Conservation (phyloP, 768 basidiomycete species). For the Leccinum subgranulosum region DNA sequence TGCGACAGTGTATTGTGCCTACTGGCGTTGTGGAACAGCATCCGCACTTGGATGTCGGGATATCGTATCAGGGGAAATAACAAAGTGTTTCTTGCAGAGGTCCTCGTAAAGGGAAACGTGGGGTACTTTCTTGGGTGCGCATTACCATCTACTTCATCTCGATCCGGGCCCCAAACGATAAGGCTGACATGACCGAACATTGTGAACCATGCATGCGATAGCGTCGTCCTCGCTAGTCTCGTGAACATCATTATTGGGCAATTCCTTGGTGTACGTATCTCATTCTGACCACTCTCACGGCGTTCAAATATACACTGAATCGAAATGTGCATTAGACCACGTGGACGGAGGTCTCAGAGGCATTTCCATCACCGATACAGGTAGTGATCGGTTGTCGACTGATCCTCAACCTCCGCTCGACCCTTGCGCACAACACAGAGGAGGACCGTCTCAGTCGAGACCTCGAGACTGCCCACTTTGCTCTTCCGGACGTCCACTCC, state of each 20-base stretch:
- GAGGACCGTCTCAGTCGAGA: neutral
- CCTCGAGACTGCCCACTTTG: neutral
- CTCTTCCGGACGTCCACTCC: neutral
- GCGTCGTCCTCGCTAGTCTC: neutral
- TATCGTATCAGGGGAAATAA: too few relatives aligned
- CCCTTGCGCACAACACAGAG: neutral
- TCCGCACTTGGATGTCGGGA: neutral
- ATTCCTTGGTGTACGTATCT: slow-evolving; percentile 2
- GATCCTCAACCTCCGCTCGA: neutral
- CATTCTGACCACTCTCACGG: neutral
- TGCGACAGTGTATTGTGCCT: slow-evolving; percentile 3
- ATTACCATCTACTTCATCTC: neutral
- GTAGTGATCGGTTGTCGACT: neutral
- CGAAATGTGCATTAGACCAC: neutral
- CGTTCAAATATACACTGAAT: neutral
- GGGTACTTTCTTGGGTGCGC: slow-evolving; percentile 2
- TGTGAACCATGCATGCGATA: neutral
- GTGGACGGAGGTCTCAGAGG: slow-evolving; percentile 5
- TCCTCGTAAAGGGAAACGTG: neutral
- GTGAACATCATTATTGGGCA: neutral
- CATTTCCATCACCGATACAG: slow-evolving; percentile 1
- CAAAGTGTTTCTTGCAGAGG: neutral
- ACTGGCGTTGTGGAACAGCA: slow-evolving; percentile 1
- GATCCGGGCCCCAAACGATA: neutral
- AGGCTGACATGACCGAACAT: neutral